phyloP scores from a whole-genome alignment of 495 filamentous ascomycete genomes.

The Neurospora sp. region DNA sequence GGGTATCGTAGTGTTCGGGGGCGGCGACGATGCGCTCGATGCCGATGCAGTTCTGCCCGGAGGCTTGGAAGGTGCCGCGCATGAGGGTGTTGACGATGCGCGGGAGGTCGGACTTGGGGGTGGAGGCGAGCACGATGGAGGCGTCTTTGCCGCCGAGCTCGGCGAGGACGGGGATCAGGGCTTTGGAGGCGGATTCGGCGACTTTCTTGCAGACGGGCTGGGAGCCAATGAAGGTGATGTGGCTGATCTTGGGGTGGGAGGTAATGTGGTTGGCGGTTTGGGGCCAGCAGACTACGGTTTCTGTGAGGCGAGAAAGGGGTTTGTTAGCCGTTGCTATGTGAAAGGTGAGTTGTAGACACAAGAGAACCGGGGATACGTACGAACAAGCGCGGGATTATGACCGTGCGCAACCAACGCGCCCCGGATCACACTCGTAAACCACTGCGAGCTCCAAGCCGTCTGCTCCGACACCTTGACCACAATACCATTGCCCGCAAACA shows the following conservation, averaged over 20 bases:
- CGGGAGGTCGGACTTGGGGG: conserved; percentile 48
- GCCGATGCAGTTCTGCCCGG: conserved; percentile 98
- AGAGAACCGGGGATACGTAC: background rate
- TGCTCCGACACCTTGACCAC: conserved; percentile 88
- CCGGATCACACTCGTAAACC: conserved; percentile 68
- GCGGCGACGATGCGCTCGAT: conserved; percentile 86
- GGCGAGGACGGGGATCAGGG: conserved; percentile 71
- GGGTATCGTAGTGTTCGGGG: conserved; percentile 58
- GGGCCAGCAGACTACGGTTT: conserved; percentile 81
- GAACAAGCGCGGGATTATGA: conserved; percentile 73
- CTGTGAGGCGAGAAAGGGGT: background rate
- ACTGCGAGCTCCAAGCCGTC: conserved; percentile 79
- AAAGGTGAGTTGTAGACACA: background rate
- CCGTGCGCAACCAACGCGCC: conserved; percentile 75
- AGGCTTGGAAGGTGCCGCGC: conserved; percentile 87
- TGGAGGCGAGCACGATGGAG: conserved; percentile 77
- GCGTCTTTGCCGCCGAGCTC: conserved; percentile 97
- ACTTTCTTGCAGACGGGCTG: conserved; percentile 80
- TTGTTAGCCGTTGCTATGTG: background rate
- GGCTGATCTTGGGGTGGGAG: conserved; percentile 70
- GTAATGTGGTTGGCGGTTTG: conserved; percentile 72
- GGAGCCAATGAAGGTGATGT: conserved; percentile 97
- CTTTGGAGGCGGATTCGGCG: conserved; percentile 71
- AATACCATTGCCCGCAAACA: conserved; percentile 89
- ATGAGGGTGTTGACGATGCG: conserved; percentile 72